These are phyloP conservation scores for Protomyces inundatus DNA, from an alignment of 1,139 yeast species.

Conservation along the genomic window DNA sequence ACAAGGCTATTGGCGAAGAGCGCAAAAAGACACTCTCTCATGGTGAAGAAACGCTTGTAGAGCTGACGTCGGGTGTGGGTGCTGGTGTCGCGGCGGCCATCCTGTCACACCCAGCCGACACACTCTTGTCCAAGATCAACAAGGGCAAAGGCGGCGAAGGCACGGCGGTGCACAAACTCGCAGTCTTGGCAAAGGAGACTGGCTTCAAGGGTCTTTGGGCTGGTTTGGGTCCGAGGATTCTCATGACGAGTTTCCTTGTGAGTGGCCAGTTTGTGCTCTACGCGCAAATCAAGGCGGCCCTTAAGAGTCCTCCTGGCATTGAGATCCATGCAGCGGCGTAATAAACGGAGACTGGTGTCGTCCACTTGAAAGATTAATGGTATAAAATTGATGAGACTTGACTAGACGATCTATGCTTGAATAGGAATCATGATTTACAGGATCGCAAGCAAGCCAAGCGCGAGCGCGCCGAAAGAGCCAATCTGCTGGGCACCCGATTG, in stretches of 20 bases:
- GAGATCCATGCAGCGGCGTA: slow-evolving; percentile 9
- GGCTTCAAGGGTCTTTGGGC: slow-evolving; percentile 92
- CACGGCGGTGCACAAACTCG: slow-evolving; percentile 57
- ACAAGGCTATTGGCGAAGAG: slow-evolving; percentile 55
- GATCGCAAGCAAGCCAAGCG: not conserved
- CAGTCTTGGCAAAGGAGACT: slow-evolving; percentile 60
- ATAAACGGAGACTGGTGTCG: not conserved
- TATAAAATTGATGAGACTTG: too few species aligned
- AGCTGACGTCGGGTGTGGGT: slow-evolving; percentile 76
- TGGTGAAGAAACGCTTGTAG: slow-evolving; percentile 50
- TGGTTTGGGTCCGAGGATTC: slow-evolving; percentile 87
- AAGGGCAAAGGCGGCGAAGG: slow-evolving; percentile 55
- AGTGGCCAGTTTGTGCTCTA: slow-evolving; percentile 95
- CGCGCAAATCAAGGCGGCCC: slow-evolving; percentile 85
- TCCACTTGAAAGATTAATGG: too few species aligned
- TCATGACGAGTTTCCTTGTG: slow-evolving; percentile 94
- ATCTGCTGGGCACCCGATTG: not conserved
- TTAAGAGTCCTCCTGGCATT: slow-evolving; percentile 72
- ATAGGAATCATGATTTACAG: not conserved
- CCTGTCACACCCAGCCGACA: slow-evolving; percentile 88
- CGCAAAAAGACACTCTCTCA: slow-evolving; percentile 43
- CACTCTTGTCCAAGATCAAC: slow-evolving; percentile 83
- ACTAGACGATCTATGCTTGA: too few species aligned
- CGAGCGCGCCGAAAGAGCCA: not conserved
- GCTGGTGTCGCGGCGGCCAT: slow-evolving; percentile 88